Base-by-base conservation (phyloP, 2,329 filamentous ascomycete genomes). In the Diplodia intermedia region DNA sequence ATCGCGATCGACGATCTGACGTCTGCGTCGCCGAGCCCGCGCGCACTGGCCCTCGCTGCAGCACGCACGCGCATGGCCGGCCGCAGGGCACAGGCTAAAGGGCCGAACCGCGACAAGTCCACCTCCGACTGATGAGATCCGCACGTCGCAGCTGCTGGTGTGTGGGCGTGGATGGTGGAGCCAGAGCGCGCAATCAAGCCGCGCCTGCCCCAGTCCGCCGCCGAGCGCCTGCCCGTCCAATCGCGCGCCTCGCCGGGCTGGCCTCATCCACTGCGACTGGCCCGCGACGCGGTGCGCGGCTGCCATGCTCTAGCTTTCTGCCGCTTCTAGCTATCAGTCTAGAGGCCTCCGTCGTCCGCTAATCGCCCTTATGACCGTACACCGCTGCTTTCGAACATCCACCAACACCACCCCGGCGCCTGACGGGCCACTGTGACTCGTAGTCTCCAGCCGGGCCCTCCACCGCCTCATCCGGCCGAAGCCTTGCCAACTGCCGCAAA, bases 341-440 rank as follows among this genome's bases (percentile, higher is more conserved):
- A 57, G 23, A 33, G 40, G 15, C 36, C 14, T 38, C 43, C n/a
- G 20, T 49, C 43, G 57, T 29, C 18, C 54, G 18, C 57, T 36
- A 50, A 49, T 33, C 57, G 57, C 57, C 57, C 57, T 50, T 49
- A 47, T 63, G 43, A 63, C 60, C 60, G 26, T 47, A 50, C 60
- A 63, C 60, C 60, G 60, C 60, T 52, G 60, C 60, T 63, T 63
- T 38, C 47, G 11, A 36, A 12, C 18, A 18, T 18, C 60, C 23
- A 50, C 18, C 40, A 18, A 47, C 15, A 14, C 12, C 60, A 20
- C 38, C 43, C 57, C 31, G 38, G 40, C 57, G 60, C 60, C 60
- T 63, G 60, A 63, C 60, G 15, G 60, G 40, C 60, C 38, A 47
- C 31, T 50, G 47, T 63, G 60, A 63, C 57, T 60, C 33, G 33